phyloP scores from a whole-genome alignment of 176 grass and related monocot species.

The Oryza longistaminata region DNA sequence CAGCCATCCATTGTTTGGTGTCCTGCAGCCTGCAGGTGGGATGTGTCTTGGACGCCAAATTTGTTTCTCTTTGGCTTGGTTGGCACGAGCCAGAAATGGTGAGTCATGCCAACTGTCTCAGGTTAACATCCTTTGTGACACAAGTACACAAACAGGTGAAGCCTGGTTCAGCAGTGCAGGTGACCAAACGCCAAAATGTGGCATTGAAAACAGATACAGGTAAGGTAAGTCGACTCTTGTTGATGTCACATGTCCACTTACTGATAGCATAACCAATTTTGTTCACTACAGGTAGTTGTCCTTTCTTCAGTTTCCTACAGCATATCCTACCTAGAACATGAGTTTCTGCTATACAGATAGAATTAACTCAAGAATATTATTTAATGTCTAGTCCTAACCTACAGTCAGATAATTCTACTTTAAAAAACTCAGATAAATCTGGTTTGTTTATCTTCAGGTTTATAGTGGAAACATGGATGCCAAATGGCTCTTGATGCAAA shows the following conservation, averaged over 20 bases:
- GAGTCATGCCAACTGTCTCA: neutral
- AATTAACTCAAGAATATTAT: neutral
- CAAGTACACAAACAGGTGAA: neutral
- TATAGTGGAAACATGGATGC: neutral
- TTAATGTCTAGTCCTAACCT: neutral
- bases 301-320: neutral
- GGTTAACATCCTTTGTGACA: neutral
- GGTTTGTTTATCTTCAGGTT: neutral
- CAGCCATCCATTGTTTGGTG: no score
- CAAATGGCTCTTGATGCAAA: neutral
- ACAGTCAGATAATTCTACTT: neutral
- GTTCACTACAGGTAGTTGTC: neutral
- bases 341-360: neutral
- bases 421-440: neutral
- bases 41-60: no score
- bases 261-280: neutral
- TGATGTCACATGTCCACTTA: neutral
- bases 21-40: no score
- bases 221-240: neutral
- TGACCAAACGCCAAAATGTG: neutral
- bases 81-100: neutral
- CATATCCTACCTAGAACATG: neutral
- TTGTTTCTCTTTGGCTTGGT: neutral
- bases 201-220: neutral
- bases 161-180: neutral